Base-by-base conservation (phyloP, 1,284 basidiomycete species). In the Butyriboletus appendiculatus region DNA sequence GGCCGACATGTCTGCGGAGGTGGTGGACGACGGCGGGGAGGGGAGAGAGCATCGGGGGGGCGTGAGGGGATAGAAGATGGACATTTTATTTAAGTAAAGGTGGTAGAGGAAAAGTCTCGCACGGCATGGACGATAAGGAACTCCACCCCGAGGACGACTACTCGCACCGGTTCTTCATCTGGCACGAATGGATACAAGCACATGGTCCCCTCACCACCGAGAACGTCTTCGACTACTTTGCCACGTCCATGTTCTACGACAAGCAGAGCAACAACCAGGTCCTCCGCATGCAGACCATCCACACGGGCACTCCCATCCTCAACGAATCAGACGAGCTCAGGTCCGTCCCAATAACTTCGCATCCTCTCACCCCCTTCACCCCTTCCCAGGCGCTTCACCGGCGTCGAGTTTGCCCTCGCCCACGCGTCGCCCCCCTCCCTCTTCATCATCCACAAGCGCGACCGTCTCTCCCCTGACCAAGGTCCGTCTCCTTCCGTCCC, bases 181-280 rank as follows among this genome's bases (percentile, higher is more conserved):
- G 89, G 89, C 88, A 90, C 68, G 89, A 91, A 70, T 91, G 88
- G 88, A 85, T 91, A 53, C 56, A 70, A 83, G 89, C 85, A 22
- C 83, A 90, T 61, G 90, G 90, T 15, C 86, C 86, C 10, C 77
- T 92, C 59, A 86, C 85, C 4, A 70, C 78, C 14, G 81, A 87
- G 57, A 92, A 90, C 65, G 90, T 90, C 40, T 86, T 94, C 59
- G 90, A 93, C 52, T 94, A 94, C 73, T 94, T 94, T 67, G 77
- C 86, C 16, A 82, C 82, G 1, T 92, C 90, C 16, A 92, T 92
- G 84, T 93, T 93, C 75, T 94, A 92, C 69, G 92, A 94, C 73
- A 90, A 91, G 68, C 85, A 90, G 71, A 92, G 90, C 70, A 94
- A 89, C 70, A 94, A 94, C 68, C 89, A 93, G 66, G 85, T 90